Evolutionary conservation across 2,329 filamentous ascomycete genomes (phyloP).

Genomic region (Paecilomyces sp.): DNA sequence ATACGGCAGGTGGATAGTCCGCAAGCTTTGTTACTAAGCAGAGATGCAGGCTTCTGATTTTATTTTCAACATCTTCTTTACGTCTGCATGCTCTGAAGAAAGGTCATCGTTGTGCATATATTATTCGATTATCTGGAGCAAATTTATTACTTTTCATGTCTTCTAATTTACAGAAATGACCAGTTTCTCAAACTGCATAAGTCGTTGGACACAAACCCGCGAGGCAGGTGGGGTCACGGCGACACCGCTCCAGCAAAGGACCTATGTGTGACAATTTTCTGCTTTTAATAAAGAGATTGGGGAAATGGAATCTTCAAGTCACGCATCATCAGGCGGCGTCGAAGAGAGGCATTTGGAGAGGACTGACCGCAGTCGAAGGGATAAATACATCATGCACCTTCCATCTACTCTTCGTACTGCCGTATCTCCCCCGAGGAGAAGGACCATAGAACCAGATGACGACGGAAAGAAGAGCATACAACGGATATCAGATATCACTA

Average conservation of each 20-base stretch:
- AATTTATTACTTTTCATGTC: not conserved
- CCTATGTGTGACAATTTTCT: not conserved
- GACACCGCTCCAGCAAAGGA: not conserved
- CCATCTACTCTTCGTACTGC: conserved; percentile 14
- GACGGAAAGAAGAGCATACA: not conserved
- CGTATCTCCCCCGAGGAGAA: conserved; percentile 20
- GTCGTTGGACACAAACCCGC: not conserved
- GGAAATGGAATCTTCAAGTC: not conserved
- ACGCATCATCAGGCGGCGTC: not conserved
- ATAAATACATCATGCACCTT: not conserved
- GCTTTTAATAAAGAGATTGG: not conserved
- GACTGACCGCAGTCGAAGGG: not conserved
- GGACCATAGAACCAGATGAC: conserved; percentile 1
- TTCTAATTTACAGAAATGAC: not conserved
- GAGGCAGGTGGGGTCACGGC: not conserved
- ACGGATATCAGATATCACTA: not conserved
- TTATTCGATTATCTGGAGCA: not conserved
- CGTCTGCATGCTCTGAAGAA: not conserved
- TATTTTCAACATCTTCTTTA: not conserved
- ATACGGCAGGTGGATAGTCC: not conserved
- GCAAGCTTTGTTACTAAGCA: not conserved
- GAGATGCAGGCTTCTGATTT: not conserved
- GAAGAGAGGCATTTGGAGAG: not conserved
- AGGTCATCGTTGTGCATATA: not conserved
- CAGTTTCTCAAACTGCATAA: not conserved